Conservation (phyloP, 78 protist species). For the Cyanophora paradoxa region DNA sequence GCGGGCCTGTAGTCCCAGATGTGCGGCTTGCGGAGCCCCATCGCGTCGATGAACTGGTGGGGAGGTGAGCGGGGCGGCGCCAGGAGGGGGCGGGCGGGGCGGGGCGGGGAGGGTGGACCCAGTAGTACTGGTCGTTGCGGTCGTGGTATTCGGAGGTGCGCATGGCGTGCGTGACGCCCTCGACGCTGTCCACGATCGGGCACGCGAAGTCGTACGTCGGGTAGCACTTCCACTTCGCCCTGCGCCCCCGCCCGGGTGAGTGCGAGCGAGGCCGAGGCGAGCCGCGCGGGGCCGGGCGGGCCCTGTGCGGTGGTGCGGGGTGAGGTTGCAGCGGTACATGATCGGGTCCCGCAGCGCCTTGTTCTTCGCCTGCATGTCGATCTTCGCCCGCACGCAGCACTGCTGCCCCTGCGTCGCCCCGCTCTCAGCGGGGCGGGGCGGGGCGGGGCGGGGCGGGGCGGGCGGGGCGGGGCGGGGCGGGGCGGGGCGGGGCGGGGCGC, state of each 20-base stretch:
- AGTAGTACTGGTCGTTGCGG: conserved; percentile 82
- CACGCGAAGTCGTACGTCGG: conserved; percentile 98
- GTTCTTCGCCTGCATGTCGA: conserved; percentile 57
- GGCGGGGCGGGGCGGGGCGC: too few species aligned
- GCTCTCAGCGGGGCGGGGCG: too few species aligned
- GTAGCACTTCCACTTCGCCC: conserved; percentile 77
- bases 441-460: too few species aligned
- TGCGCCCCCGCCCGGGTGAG: too few species aligned
- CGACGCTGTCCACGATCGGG: conserved; percentile 92
- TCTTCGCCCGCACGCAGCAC: conserved; percentile 88
- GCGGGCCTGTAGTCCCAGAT: conserved; percentile 35
- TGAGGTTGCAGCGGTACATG: conserved; percentile 68
- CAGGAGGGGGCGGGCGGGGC: too few species aligned
- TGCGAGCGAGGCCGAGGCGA: too few species aligned
- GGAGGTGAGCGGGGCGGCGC: neutral
- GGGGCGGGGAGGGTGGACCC: too few species aligned
- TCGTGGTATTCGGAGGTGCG: conserved; percentile 93
- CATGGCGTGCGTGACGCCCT: conserved; percentile 94
- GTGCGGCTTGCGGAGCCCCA: conserved; percentile 46
- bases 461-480: too few species aligned
- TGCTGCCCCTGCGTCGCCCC: conserved; percentile 52
- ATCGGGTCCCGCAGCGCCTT: conserved; percentile 93
- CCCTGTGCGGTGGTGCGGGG: too few species aligned
- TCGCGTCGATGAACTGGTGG: conserved; percentile 68
- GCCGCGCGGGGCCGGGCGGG: too few species aligned